A percentile compares a stretch with the other conserved stretches of the same genome.
These are phyloP conservation scores for Xylaria sp. DNA, from an alignment of 2,329 filamentous ascomycete species.

Conservation along the genomic window DNA sequence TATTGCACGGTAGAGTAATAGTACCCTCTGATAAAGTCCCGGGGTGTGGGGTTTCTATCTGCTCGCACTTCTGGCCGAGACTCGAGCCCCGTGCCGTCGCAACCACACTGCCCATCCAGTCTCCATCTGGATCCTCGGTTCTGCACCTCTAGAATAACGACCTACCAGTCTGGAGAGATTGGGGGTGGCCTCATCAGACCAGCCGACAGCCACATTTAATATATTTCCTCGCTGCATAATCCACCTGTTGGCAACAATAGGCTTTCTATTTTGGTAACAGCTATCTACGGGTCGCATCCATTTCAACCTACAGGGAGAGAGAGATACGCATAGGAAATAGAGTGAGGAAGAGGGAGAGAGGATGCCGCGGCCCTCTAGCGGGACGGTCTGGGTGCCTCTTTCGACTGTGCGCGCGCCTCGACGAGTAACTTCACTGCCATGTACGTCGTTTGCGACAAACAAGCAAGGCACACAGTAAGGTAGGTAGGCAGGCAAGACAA, in stretches of 20 bases:
- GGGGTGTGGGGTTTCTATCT: background rate
- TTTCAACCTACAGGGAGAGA: conserved; percentile 22
- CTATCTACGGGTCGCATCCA: conserved; percentile 20
- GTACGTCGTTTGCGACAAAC: conserved; percentile 33
- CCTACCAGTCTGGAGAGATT: conserved; percentile 25
- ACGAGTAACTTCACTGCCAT: conserved; percentile 5
- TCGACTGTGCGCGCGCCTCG: conserved; percentile 2
- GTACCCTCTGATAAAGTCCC: background rate
- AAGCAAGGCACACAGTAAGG: conserved; percentile 2
- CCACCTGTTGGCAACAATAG: conserved; percentile 37
- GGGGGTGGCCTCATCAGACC: conserved; percentile 35
- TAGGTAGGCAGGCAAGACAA: conserved; percentile 11
- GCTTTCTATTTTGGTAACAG: conserved; percentile 37
- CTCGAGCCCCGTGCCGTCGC: conserved; percentile 33
- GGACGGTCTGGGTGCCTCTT: conserved; percentile 21
- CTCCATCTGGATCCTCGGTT: conserved; percentile 40
- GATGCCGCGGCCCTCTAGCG: conserved; percentile 30
- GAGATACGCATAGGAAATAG: background rate
- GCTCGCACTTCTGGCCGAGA: conserved; percentile 1
- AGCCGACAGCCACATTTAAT: conserved; percentile 43
- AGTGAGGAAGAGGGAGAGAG: conserved; percentile 2
- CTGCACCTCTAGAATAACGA: conserved; percentile 39
- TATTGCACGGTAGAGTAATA: background rate
- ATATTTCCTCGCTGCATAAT: conserved; percentile 45
- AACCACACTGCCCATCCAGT: conserved; percentile 29